phyloP scores from a whole-genome alignment of 352 stramenopile genomes.

The Thalassiosira oceanica region DNA sequence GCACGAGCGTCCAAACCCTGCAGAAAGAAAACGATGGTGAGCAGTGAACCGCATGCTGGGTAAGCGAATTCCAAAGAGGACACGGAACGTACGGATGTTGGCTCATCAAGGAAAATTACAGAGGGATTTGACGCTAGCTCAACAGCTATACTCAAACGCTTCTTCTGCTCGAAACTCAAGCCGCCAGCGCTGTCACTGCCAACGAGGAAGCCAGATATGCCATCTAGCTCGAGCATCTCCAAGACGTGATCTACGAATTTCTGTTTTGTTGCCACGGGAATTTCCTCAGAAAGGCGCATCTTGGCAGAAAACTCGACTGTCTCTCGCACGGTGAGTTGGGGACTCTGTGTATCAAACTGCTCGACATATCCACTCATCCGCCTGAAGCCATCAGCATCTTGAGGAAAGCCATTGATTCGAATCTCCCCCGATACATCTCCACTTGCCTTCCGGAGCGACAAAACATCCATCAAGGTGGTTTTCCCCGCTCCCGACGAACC shows the following conservation, averaged over 20 bases:
- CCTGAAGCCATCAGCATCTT: constrained; percentile 83
- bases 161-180: constrained; percentile 87
- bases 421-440: constrained; percentile 86
- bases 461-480: constrained; percentile 92
- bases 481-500: constrained; percentile 79
- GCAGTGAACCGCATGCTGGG: no score
- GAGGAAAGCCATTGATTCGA: constrained; percentile 86
- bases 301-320: constrained; percentile 86
- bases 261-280: constrained; percentile 27
- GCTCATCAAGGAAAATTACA: constrained; percentile 86
- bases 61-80: constrained; percentile 26
- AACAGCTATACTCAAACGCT: constrained; percentile 89
- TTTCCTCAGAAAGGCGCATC: constrained; percentile 80
- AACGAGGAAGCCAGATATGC: constrained; percentile 58
- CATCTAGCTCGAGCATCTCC: constrained; percentile 58
- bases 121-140: constrained; percentile 82
- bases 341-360: constrained; percentile 85
- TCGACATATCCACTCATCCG: constrained; percentile 89
- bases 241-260: constrained; percentile 55
- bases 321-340: constrained; percentile 84
- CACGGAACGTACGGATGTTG: no score
- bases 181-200: constrained; percentile 70
- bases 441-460: constrained; percentile 88
- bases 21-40: no score
- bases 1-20: constrained; percentile 74